Percentiles rank a stretch among this genome's conserved stretches.
Conservation (phyloP, 768 basidiomycete species). For the Ramaria rubella region DNA sequence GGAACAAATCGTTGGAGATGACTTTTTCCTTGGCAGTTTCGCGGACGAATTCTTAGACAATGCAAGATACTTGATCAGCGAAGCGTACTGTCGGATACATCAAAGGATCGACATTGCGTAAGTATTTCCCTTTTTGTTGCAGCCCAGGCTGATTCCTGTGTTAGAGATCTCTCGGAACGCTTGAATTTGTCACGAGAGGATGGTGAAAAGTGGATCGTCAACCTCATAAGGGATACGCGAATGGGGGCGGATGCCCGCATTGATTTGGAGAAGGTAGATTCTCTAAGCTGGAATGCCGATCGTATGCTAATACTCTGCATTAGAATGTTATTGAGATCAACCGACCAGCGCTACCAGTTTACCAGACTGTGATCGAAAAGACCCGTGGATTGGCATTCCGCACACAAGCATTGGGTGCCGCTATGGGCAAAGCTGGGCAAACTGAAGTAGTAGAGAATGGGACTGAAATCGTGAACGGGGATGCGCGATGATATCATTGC, state of each 20-base stretch:
- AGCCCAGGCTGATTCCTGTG: background rate
- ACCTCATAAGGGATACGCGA: constrained; percentile 94
- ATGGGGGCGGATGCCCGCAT: constrained; percentile 98
- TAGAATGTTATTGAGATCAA: constrained; percentile 97
- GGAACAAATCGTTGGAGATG: constrained; percentile 77
- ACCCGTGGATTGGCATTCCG: constrained; percentile 88
- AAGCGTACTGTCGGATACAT: constrained; percentile 97
- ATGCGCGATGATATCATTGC: background rate
- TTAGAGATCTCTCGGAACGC: constrained; percentile 84
- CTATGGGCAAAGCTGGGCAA: constrained; percentile 40
- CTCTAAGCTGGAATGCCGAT: background rate
- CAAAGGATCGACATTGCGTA: constrained; percentile 85
- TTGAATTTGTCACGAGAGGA: constrained; percentile 91
- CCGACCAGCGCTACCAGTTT: constrained; percentile 81
- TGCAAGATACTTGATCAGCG: constrained; percentile 91
- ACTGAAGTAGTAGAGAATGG: background rate
- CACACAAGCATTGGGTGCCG: constrained; percentile 83
- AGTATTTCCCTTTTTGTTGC: constrained; percentile 17
- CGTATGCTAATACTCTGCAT: constrained; percentile 13
- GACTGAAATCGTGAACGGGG: background rate
- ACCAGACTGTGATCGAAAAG: constrained; percentile 93
- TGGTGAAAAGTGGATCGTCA: constrained; percentile 99
- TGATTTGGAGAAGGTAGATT: constrained; percentile 82
- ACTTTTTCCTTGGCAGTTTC: constrained; percentile 91
- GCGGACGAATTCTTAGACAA: constrained; percentile 95